Percentiles rank a stretch among this genome's conserved stretches.
Conservation (phyloP, 768 basidiomycete species). For the Macrolepiota fuliginosa region DNA sequence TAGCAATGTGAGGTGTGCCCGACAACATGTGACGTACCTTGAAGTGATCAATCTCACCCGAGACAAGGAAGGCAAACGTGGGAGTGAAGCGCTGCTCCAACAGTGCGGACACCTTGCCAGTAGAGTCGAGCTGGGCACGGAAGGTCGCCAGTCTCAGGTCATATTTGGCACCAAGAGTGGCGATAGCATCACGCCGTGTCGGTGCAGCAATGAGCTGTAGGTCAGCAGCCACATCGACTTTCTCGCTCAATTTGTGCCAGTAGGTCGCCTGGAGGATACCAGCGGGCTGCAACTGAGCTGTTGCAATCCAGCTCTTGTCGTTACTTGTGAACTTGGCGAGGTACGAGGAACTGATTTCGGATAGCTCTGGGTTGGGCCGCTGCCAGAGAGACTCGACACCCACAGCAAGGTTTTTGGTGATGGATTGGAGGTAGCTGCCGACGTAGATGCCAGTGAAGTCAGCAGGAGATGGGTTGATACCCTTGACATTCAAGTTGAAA, state of each 20-base stretch:
- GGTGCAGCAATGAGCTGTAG: slow-evolving; percentile 79
- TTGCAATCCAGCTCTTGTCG: slow-evolving; percentile 88
- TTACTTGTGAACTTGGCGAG: slow-evolving; percentile 74
- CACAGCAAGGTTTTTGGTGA: slow-evolving; percentile 86
- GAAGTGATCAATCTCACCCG: slow-evolving; percentile 98
- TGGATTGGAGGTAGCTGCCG: slow-evolving; percentile 87
- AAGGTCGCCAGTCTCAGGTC: slow-evolving; percentile 93
- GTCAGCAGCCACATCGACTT: slow-evolving; percentile 97
- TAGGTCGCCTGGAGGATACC: slow-evolving; percentile 91
- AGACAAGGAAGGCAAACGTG: slow-evolving; percentile 89
- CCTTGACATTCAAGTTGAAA: slow-evolving; percentile 82
- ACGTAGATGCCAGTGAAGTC: slow-evolving; percentile 92
- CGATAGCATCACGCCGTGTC: slow-evolving; percentile 83
- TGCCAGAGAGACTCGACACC: slow-evolving; percentile 87
- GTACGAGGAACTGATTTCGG: slow-evolving; percentile 74
- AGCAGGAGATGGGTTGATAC: slow-evolving; percentile 85
- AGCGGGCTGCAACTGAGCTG: slow-evolving; percentile 79
- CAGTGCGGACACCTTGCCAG: slow-evolving; percentile 91
- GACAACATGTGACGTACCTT: slow-evolving; percentile 55
- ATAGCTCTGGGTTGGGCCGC: slow-evolving; percentile 65
- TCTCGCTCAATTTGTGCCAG: slow-evolving; percentile 94
- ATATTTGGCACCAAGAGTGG: slow-evolving; percentile 95
- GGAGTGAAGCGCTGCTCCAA: slow-evolving; percentile 97
- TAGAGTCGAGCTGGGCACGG: slow-evolving; percentile 91
- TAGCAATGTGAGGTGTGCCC: slow-evolving; percentile 2